Conservation (phyloP, 169 alveolate species). For the Cryptosporidium andersoni region DNA sequence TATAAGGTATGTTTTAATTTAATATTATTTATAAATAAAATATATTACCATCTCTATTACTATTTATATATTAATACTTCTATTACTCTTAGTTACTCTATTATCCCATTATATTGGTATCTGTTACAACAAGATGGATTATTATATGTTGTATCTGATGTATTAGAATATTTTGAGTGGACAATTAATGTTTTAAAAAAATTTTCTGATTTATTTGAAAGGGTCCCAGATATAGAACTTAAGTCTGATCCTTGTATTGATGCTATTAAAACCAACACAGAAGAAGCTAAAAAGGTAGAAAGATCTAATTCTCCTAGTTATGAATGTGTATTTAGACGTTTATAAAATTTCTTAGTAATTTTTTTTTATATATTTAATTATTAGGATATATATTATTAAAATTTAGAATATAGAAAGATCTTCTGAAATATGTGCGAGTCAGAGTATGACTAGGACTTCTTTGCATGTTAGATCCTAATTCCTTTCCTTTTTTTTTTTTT, state of each 20-base stretch:
- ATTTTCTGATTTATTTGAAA: constrained; percentile 75
- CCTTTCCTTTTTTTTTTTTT: not conserved
- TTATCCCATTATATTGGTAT: constrained; percentile 76
- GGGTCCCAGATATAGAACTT: constrained; percentile 61
- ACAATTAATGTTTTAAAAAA: constrained; percentile 71
- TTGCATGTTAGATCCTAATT: not conserved
- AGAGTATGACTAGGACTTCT: constrained; percentile 7
- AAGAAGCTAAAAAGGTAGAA: constrained; percentile 74
- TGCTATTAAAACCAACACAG: constrained; percentile 74
- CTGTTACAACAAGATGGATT: constrained; percentile 23
- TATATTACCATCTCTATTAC: not conserved
- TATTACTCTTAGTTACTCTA: constrained; percentile 41
- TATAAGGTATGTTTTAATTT: constrained; percentile 74
- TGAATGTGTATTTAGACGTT: constrained; percentile 70
- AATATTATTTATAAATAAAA: not conserved
- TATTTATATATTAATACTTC: not conserved
- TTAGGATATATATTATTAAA: not conserved
- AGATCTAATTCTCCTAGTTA: constrained; percentile 73
- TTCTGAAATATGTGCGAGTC: not conserved
- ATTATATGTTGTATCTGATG: constrained; percentile 83
- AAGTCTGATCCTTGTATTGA: constrained; percentile 72
- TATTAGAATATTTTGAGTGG: constrained; percentile 83
- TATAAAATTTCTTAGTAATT: not conserved
- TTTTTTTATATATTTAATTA: not conserved
- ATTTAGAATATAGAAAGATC: not conserved